These are phyloP conservation scores for Alternaria arbusti DNA, from an alignment of 2,329 filamentous ascomycete genomes.

Conservation along the genomic window DNA sequence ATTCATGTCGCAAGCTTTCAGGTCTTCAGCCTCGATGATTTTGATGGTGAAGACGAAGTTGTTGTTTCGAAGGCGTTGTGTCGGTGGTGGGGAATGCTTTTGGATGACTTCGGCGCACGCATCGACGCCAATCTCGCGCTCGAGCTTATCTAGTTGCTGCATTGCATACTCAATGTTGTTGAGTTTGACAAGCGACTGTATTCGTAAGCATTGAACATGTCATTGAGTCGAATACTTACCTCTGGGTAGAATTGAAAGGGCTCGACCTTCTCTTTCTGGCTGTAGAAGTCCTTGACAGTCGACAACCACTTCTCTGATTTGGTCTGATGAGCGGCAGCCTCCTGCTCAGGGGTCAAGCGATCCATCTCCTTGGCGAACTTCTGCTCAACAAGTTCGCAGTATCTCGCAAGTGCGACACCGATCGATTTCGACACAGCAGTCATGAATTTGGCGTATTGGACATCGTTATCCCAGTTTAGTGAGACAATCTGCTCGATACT, in stretches of 20 bases:
- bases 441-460: slow-evolving; percentile 97
- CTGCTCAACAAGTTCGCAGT: slow-evolving; percentile 89
- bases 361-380: slow-evolving; percentile 93
- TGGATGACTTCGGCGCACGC: slow-evolving; percentile 83
- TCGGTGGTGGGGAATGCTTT: slow-evolving; percentile 72
- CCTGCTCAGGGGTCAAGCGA: slow-evolving; percentile 83
- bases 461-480: slow-evolving; percentile 89
- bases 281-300: slow-evolving; percentile 91
- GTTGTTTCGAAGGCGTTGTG: slow-evolving; percentile 71
- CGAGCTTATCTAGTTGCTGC: slow-evolving; percentile 87
- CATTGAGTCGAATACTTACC: slow-evolving; percentile 58
- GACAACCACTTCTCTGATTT: slow-evolving; percentile 93
- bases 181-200: slow-evolving; percentile 90
- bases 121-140: slow-evolving; percentile 89
- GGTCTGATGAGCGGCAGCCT: slow-evolving; percentile 76
- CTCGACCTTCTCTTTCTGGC: slow-evolving; percentile 88
- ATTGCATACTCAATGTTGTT: slow-evolving; percentile 98
- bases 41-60: slow-evolving; percentile 99
- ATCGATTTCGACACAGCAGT: slow-evolving; percentile 87
- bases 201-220: slow-evolving; percentile 2
- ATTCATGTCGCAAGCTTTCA: slow-evolving; percentile 97
- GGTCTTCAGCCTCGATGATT: slow-evolving; percentile 94
- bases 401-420: slow-evolving; percentile 79
- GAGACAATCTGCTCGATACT: slow-evolving; percentile 85
- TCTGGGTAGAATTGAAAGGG: slow-evolving; percentile 96